These are phyloP conservation scores for Stereum hirsutum DNA, from an alignment of 1,284 basidiomycete species.

Conservation along the genomic window DNA sequence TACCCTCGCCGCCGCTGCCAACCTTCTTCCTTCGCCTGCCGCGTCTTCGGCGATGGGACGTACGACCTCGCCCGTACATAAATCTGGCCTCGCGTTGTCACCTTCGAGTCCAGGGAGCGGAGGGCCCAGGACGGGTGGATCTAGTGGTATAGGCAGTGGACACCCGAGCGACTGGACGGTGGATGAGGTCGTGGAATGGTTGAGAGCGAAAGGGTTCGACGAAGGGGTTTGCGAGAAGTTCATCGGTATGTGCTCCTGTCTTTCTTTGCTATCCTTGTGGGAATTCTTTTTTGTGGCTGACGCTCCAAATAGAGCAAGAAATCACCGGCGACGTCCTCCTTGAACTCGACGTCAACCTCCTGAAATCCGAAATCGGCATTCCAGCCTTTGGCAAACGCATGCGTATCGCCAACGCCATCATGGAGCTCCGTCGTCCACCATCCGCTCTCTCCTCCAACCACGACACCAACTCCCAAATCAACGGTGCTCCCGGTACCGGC, in stretches of 20 bases:
- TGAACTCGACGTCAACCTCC: slow-evolving; percentile 85
- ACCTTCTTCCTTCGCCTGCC: slow-evolving; percentile 9
- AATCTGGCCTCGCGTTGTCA: neutral
- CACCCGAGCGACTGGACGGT: slow-evolving; percentile 78
- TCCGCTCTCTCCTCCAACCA: slow-evolving; percentile 25
- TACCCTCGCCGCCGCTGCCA: slow-evolving; percentile 1
- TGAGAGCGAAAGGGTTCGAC: slow-evolving; percentile 80
- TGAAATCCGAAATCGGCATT: slow-evolving; percentile 95
- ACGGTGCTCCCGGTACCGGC: no score
- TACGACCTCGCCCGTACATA: neutral
- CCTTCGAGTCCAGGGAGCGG: neutral
- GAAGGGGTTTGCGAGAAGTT: slow-evolving; percentile 80
- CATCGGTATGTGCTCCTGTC: slow-evolving; percentile 44
- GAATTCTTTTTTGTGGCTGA: no score
- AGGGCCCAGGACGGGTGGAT: slow-evolving; percentile 4
- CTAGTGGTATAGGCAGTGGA: slow-evolving; percentile 3
- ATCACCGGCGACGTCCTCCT: slow-evolving; percentile 96
- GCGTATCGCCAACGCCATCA: slow-evolving; percentile 91
- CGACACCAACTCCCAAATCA: no score
- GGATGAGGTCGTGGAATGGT: slow-evolving; percentile 88
- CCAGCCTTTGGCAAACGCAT: slow-evolving; percentile 91
- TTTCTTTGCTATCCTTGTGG: neutral
- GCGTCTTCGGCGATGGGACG: slow-evolving; percentile 5
- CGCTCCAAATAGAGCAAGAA: slow-evolving; percentile 82
- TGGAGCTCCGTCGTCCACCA: slow-evolving; percentile 72